Base-by-base conservation (phyloP, 805 yeast genomes). In the Candida quercuum region DNA sequence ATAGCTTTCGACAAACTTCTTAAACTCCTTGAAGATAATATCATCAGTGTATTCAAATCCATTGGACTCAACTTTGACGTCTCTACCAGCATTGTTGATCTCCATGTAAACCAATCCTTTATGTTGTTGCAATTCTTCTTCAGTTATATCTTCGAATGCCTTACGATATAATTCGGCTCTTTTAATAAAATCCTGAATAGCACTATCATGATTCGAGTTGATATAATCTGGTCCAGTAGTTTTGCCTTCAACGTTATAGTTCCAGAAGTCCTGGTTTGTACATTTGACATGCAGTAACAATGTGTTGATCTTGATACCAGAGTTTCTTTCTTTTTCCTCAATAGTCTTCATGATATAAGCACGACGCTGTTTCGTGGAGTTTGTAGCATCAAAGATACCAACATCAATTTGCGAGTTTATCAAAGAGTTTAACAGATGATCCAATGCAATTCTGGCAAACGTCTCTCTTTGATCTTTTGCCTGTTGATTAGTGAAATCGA, bases 231-330 rank as follows among this genome's bases (percentile, higher is more conserved):
- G 69, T 51, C 79, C 80, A 37, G 61, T 64, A 1, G 87, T 71
- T 55, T 82, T 82, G 36, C 76, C 74, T 48, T 74, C 78, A 37
- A 81, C 77, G 57, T 82, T 82, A 56, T 56, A 82, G 41, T 72
- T 65, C 47, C 79, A 59, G 22, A 78, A 66, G 14, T 65, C 64
- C 22, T 57, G 56, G 51, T 78, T 74, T n/a, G 66, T 57, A 49
- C 85, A 78, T 45, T 74, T 69, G 21, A 82, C 72, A 51, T 82
- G 84, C 29, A 82, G 59, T 8, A 81, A 64, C 12, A 78, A 54
- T 3, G 83, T 69, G 32, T 69, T 66, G 11, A 74, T 59, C 23
- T 46, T 54, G n/a, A 61, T 47, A 9, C 59, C 57, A 1, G 60
- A 41, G 17, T 35, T 46, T 4, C 6, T 19, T 34, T 48, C 50